phyloP scores from a whole-genome alignment of 768 basidiomycete species.

The Chlorophyllum brunneum region DNA sequence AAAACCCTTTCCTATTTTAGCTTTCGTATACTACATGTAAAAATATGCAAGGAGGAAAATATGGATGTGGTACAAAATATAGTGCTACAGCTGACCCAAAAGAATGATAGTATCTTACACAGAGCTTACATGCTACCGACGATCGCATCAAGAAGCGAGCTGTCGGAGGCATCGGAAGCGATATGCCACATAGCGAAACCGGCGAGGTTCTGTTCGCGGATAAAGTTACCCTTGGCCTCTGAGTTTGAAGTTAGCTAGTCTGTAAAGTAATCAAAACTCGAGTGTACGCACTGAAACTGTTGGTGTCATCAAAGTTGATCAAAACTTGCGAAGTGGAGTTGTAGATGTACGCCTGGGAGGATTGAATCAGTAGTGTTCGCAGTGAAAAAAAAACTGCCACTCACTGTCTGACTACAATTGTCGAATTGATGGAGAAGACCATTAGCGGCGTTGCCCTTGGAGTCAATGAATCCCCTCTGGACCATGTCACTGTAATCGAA shows the following conservation, averaged over 20 bases:
- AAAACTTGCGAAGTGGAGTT: slow-evolving; percentile 43
- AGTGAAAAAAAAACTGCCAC: slow-evolving; percentile 19
- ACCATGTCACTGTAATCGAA: slow-evolving; percentile 58
- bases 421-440: slow-evolving; percentile 52
- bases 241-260: slow-evolving; percentile 1
- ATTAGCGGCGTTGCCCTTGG: slow-evolving; percentile 33
- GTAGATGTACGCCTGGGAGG: slow-evolving; percentile 58
- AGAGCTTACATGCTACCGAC: slow-evolving; percentile 28
- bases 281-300: slow-evolving; percentile 40
- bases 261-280: not conserved
- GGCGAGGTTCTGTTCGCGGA: slow-evolving; percentile 39
- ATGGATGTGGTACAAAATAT: not conserved
- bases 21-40: no score
- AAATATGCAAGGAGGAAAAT: no score
- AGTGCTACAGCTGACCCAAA: not conserved
- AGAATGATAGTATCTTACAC: not conserved
- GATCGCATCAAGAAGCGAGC: slow-evolving; percentile 53
- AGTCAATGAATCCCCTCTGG: slow-evolving; percentile 41
- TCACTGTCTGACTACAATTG: slow-evolving; percentile 64
- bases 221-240: slow-evolving; percentile 53
- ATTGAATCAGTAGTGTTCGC: not conserved
- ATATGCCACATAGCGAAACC: slow-evolving; percentile 68
- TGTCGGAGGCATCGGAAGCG: slow-evolving; percentile 52
- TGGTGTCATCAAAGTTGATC: slow-evolving; percentile 62
- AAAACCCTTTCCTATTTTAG: no score